Percentiles rank a stretch among this genome's conserved stretches.
These are phyloP conservation scores for Dentipellis sp. DNA, from an alignment of 768 basidiomycete genomes.

Conservation along the genomic window DNA sequence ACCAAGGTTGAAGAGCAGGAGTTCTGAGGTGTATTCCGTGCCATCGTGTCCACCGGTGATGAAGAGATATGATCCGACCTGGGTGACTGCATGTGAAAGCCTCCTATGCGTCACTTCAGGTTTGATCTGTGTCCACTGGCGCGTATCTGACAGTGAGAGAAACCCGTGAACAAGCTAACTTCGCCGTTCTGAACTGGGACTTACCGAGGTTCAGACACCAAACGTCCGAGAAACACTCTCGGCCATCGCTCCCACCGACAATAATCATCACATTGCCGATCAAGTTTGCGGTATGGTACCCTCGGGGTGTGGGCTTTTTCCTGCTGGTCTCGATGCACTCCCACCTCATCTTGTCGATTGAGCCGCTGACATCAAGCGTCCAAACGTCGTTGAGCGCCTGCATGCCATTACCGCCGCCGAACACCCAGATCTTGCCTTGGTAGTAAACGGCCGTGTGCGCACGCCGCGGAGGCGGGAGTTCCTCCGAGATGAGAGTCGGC, in stretches of 20 bases:
- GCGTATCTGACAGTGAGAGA: slow-evolving; percentile 22
- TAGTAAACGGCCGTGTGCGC: slow-evolving; percentile 83
- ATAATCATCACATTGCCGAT: slow-evolving; percentile 82
- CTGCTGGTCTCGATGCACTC: slow-evolving; percentile 42
- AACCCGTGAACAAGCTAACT: background rate
- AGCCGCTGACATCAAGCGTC: slow-evolving; percentile 60
- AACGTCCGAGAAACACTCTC: slow-evolving; percentile 80
- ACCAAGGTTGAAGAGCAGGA: slow-evolving; percentile 87
- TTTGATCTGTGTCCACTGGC: slow-evolving; percentile 32
- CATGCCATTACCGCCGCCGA: slow-evolving; percentile 91
- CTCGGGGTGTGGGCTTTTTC: slow-evolving; percentile 50
- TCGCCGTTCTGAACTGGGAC: slow-evolving; percentile 16
- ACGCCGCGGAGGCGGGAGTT: slow-evolving; percentile 46
- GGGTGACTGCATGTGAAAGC: slow-evolving; percentile 79
- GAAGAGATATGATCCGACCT: slow-evolving; percentile 88
- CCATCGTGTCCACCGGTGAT: slow-evolving; percentile 87
- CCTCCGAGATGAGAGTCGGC: slow-evolving; percentile 25
- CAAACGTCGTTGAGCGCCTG: slow-evolving; percentile 87
- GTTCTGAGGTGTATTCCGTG: slow-evolving; percentile 57
- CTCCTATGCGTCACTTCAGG: slow-evolving; percentile 42
- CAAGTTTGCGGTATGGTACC: slow-evolving; percentile 88
- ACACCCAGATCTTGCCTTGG: slow-evolving; percentile 66
- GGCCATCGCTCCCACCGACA: slow-evolving; percentile 86
- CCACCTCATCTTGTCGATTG: slow-evolving; percentile 42
- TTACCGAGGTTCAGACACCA: slow-evolving; percentile 81